These are phyloP conservation scores for Hyphopichia fennica DNA, from an alignment of 1,139 yeast species.

Conservation along the genomic window DNA sequence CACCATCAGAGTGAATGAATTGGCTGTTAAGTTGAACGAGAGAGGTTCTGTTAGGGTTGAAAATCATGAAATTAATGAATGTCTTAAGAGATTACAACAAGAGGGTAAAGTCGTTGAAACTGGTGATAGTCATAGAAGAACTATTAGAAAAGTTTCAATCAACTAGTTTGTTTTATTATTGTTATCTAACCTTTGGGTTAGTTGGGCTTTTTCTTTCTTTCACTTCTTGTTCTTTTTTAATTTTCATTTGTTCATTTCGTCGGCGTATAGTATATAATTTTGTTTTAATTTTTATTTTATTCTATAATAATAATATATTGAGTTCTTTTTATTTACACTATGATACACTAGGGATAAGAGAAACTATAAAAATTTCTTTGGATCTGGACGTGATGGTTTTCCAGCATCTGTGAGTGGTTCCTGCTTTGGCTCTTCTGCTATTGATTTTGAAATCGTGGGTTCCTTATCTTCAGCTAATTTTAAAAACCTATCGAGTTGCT, in stretches of 20 bases:
- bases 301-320: neutral
- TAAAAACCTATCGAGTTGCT: conserved; percentile 37
- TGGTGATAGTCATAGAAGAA: conserved; percentile 74
- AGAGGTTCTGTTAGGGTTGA: conserved; percentile 69
- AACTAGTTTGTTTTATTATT: neutral
- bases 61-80: conserved; percentile 66
- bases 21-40: conserved; percentile 66
- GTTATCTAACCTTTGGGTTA: neutral
- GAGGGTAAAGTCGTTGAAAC: conserved; percentile 73
- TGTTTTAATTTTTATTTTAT: too few relatives aligned
- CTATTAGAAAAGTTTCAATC: conserved; percentile 52
- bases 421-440: neutral
- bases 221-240: neutral
- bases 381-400: neutral
- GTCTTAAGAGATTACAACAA: conserved; percentile 65
- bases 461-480: conserved; percentile 28
- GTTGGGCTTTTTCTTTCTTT: neutral
- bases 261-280: conserved; percentile 7
- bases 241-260: conserved; percentile 4
- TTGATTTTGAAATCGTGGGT: too few relatives aligned
- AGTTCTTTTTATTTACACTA: neutral
- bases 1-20: conserved; percentile 59
- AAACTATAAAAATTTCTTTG: neutral
- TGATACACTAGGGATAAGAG: neutral
- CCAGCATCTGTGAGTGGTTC: neutral